phyloP scores from a whole-genome alignment of 2,329 filamentous ascomycete species.

The Fusarium continuum region DNA sequence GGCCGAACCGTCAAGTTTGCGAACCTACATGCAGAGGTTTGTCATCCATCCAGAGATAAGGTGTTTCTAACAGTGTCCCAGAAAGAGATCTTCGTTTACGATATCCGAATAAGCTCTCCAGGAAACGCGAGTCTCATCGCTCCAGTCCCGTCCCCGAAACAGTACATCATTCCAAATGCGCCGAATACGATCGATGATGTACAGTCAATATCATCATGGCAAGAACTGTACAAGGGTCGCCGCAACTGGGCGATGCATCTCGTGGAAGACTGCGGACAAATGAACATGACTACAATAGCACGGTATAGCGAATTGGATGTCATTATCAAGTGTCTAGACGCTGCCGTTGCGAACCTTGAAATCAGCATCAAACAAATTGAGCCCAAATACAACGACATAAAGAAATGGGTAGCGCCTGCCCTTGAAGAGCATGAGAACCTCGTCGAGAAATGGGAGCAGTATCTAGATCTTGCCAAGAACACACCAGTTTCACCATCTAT shows the following conservation, averaged over 20 bases:
- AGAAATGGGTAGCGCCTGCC: constrained; percentile 74
- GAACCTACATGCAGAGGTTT: constrained; percentile 80
- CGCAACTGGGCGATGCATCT: constrained; percentile 80
- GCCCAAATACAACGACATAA: constrained; percentile 74
- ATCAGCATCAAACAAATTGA: constrained; percentile 77
- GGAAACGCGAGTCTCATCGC: constrained; percentile 55
- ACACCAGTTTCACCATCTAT: constrained; percentile 74
- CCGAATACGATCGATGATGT: constrained; percentile 87
- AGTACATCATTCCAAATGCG: constrained; percentile 68
- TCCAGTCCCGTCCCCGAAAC: constrained; percentile 62
- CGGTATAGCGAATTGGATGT: constrained; percentile 78
- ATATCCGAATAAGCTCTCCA: constrained; percentile 74
- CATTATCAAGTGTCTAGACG: constrained; percentile 81
- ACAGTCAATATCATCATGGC: constrained; percentile 87
- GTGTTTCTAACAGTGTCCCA: constrained; percentile 49
- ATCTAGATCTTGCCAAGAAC: constrained; percentile 70
- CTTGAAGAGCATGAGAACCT: constrained; percentile 73
- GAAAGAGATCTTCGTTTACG: constrained; percentile 93
- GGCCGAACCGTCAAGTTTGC: constrained; percentile 87
- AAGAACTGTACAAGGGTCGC: constrained; percentile 82
- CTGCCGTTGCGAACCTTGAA: constrained; percentile 86
- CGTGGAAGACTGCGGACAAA: constrained; percentile 72
- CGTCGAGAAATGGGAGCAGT: constrained; percentile 72
- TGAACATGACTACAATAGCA: constrained; percentile 69
- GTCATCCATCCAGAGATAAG: constrained; percentile 1